phyloP scores from a whole-genome alignment of 2,329 filamentous ascomycete species.

The Aureobasidium leucospermi region DNA sequence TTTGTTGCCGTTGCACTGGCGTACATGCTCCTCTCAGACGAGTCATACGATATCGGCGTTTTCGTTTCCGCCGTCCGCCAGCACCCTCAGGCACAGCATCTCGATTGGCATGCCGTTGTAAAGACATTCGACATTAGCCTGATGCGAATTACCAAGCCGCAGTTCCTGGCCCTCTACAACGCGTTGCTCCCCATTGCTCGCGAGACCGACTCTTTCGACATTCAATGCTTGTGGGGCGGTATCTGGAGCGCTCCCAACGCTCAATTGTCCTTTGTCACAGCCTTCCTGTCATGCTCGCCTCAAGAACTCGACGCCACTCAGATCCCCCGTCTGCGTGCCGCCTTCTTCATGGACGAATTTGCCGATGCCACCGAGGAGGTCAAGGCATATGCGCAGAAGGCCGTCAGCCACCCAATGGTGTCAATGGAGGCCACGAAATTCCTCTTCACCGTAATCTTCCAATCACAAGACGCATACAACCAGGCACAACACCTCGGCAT shows the following conservation, averaged over 20 bases:
- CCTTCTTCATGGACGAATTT: slow-evolving; percentile 63
- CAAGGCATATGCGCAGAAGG: slow-evolving; percentile 54
- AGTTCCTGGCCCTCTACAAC: slow-evolving; percentile 76
- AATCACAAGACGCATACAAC: slow-evolving; percentile 50
- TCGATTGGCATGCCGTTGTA: slow-evolving; percentile 65
- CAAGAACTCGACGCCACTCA: slow-evolving; percentile 75
- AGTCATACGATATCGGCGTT: slow-evolving; percentile 58
- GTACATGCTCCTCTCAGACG: slow-evolving; percentile 58
- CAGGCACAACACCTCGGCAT: slow-evolving; percentile 49
- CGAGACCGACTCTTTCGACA: slow-evolving; percentile 60
- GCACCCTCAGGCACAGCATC: slow-evolving; percentile 46
- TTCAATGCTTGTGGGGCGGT: slow-evolving; percentile 79
- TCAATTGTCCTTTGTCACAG: slow-evolving; percentile 87
- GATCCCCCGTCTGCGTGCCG: slow-evolving; percentile 72
- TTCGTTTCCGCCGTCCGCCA: slow-evolving; percentile 53
- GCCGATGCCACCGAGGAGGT: slow-evolving; percentile 53
- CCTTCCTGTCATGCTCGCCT: slow-evolving; percentile 69
- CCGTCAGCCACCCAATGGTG: slow-evolving; percentile 77
- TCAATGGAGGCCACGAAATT: slow-evolving; percentile 75
- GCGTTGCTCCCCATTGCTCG: slow-evolving; percentile 66
- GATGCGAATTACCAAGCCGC: slow-evolving; percentile 65
- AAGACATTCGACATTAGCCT: slow-evolving; percentile 72
- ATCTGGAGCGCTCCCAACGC: slow-evolving; percentile 76
- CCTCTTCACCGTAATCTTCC: slow-evolving; percentile 56
- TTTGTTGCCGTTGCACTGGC: slow-evolving; percentile 67